Conservation (phyloP, 805 yeast genomes). For the Komagataella populi region DNA sequence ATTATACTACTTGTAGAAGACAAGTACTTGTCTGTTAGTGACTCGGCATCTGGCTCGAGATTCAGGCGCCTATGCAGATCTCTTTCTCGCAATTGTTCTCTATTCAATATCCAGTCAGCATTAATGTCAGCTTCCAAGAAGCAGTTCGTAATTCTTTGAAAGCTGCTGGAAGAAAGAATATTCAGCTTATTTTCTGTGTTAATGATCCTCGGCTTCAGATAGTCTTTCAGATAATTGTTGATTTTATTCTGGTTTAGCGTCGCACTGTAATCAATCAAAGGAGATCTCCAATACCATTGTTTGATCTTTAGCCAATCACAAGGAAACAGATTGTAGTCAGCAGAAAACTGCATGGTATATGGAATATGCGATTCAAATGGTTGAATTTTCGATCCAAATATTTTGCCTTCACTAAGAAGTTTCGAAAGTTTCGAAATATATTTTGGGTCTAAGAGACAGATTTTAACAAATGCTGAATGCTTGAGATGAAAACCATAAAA, state of each 20-base stretch:
- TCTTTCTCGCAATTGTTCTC: constrained; percentile 27
- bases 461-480: constrained; percentile 49
- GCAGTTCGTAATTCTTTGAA: constrained; percentile 45
- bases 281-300: constrained; percentile 40
- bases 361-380: constrained; percentile 79
- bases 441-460: constrained; percentile 52
- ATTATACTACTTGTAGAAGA: constrained; percentile 42
- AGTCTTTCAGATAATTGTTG: constrained; percentile 13
- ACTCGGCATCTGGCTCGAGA: not conserved
- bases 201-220: constrained; percentile 19
- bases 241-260: constrained; percentile 6
- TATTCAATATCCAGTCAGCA: constrained; percentile 48
- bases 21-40: constrained; percentile 14
- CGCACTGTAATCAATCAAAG: constrained; percentile 21
- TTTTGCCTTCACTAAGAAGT: constrained; percentile 24
- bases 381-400: constrained; percentile 29
- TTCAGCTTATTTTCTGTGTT: constrained; percentile 9
- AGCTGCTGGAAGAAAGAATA: constrained; percentile 16
- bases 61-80: constrained; percentile 28
- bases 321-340: constrained; percentile 76
- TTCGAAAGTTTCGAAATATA: constrained; percentile 37
- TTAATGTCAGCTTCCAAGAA: constrained; percentile 60
- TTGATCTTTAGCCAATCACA: constrained; percentile 59
- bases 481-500: constrained; percentile 77
- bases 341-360: constrained; percentile 56